These are phyloP conservation scores for Eustoma russellianum DNA, from an alignment of 257 asterid species.

Conservation along the genomic window DNA sequence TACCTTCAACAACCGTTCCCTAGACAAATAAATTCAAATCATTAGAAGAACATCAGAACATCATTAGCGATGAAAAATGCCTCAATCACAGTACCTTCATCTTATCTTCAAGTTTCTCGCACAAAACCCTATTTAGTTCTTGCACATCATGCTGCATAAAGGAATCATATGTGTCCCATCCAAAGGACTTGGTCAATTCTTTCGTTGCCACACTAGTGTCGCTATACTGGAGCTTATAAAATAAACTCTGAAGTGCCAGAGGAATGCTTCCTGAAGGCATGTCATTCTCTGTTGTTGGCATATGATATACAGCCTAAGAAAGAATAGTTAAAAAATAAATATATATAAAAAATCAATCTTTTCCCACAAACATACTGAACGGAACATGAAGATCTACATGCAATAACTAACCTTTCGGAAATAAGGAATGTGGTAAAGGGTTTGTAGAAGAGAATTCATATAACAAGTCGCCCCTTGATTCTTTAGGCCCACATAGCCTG, in stretches of 20 bases:
- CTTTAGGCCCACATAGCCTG: constrained; percentile 96
- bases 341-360: constrained; percentile 11
- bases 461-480: constrained; percentile 99
- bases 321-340: background rate
- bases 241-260: constrained; percentile 92
- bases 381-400: background rate
- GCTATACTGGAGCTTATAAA: constrained; percentile 91
- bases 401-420: constrained; percentile 67
- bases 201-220: constrained; percentile 95
- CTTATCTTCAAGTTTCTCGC: constrained; percentile 95
- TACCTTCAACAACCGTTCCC: constrained; percentile 99
- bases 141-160: constrained; percentile 99
- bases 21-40: constrained; percentile 32
- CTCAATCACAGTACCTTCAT: constrained; percentile 63
- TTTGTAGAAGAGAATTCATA: constrained; percentile 96
- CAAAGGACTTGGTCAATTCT: constrained; percentile 96
- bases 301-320: constrained; percentile 91
- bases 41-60: constrained; percentile 10
- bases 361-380: constrained; percentile 11
- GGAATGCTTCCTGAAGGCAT: constrained; percentile 99
- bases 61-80: background rate
- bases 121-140: constrained; percentile 90
- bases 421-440: constrained; percentile 88
- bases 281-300: constrained; percentile 99
- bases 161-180: constrained; percentile 98